Base-by-base conservation (phyloP, 176 grass and related monocot genomes). In the Oryza officinalis region DNA sequence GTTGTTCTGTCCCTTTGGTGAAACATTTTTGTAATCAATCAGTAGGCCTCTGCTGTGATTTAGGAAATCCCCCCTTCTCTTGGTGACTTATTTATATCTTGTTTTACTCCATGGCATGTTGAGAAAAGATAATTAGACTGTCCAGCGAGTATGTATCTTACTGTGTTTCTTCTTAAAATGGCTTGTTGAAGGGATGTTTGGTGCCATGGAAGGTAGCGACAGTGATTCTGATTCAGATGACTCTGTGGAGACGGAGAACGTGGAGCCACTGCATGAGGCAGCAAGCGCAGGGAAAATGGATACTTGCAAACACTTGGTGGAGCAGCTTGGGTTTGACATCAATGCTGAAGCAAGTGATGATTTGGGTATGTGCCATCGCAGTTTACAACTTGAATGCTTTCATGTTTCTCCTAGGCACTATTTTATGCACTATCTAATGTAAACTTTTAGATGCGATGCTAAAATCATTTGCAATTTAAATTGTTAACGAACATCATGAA, bases 261-360 rank as follows among this genome's bases (percentile, higher is more conserved):
- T 66, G 1, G 76, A 59, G 30, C 75, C 77, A 15, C 77, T 80
- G n/a, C 69, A 80, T 23, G 59, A 61, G 67, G 84, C 76, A 38
- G 67, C 84, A 17, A 49, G 44, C 41, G 65, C 49, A 6, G 84
- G 69, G 13, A 73, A 71, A 2, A 47, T 86, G 43, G 76, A 86
- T 10, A 65, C 76, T 0, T 80, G 76, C 77, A 86, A 28, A 23
- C 80, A 86, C 69, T 50, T 86, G 84, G 84, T 80, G 84, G 84
- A 86, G 77, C 50, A 80, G 26, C 60, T 74, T n/a, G 71, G 71
- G 60, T 86, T 80, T 17, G 77, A 86, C 20, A 20, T 86, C 2
- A 43, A 86, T 57, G 61, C 60, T 8, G 44, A 35, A 65, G 69
- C 22, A 23, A 65, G 8, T 10, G 61, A 15, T 31, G 69, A 74